A percentile compares a stretch with the other conserved stretches of the same genome.
Conservation (phyloP, 2,329 filamentous ascomycete species). For the Chaetomium globosum region DNA sequence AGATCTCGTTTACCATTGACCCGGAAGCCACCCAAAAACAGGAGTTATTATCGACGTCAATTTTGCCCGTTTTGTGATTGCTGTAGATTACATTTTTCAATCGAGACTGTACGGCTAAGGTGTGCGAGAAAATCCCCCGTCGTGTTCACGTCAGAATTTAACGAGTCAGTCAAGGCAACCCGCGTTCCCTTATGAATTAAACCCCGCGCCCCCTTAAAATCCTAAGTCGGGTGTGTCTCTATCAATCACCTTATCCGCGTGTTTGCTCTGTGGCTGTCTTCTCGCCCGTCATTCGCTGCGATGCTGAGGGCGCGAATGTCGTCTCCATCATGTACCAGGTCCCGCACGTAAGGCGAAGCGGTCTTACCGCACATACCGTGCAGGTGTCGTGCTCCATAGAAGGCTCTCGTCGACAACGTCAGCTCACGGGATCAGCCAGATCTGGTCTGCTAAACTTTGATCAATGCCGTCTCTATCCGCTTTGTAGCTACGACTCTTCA, state of each 20-base stretch:
- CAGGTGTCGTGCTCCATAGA: neutral
- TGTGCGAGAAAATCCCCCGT: neutral
- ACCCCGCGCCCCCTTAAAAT: too few species aligned
- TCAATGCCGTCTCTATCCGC: neutral
- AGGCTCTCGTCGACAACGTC: neutral
- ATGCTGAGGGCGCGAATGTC: neutral
- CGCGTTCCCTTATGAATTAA: too few species aligned
- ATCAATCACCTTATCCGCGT: neutral
- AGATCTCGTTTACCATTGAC: neutral
- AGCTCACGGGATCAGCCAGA: neutral
- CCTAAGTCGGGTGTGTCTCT: neutral
- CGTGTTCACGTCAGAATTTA: neutral
- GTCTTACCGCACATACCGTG: neutral
- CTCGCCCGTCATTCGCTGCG: neutral
- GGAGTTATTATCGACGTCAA: neutral
- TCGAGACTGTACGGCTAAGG: neutral
- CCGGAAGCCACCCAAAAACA: neutral
- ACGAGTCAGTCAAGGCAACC: constrained; percentile 8
- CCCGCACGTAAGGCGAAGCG: constrained; percentile 8
- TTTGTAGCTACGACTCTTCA: neutral
- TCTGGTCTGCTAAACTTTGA: neutral
- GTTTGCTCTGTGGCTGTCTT: neutral
- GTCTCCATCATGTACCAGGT: neutral
- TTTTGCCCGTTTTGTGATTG: neutral
- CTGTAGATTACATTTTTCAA: neutral